Evolutionary conservation across 2,329 filamentous ascomycete species (phyloP), one percentile per base, ranked within the genome.

Genomic region (Arthroderma uncinatum): DNA sequence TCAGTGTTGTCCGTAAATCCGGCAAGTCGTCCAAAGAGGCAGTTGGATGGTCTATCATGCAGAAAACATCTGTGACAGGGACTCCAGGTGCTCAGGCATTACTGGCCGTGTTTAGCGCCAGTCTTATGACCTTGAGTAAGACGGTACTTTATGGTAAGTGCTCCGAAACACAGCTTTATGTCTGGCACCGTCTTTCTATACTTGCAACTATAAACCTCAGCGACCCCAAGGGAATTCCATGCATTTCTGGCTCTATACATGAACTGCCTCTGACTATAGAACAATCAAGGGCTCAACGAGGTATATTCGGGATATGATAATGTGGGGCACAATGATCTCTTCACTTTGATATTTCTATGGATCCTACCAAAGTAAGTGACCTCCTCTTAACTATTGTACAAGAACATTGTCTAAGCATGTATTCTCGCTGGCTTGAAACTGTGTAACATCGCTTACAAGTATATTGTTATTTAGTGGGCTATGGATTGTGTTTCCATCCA

Each of bases 51-150:
- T 39, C 50, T 37, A 19, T 59, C 7, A 33, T 28, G 19, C 39
- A 47, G 14, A 76, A 76, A 8, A 76, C 77, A 62, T 76, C 74
- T 52, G 71, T 84, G 3, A 67, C 72, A 48, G 81, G 82, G 2
- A 71, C 70, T 54, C 71, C 68, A 57, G 83, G 79, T 1, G 80
- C 76, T 1, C 68, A 74, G 59, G 82, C 82, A 16, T 73, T 81
- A 30, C 60, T 87, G 50, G 70, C 85, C 55, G 82, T 76, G 1
- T 85, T 82, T 60, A 76, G 76, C 53, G 77, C 79, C 19, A 78
- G 78, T 4, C 71, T 83, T 1, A 81, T 86, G 77, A 87, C 85
- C 1, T 66, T 86, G 19, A 81, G 79, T 65, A 87, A 87, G 74
- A 87, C 84, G 1, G 64, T 83, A 25, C 67, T 88, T 4, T 87